phyloP scores from a whole-genome alignment of 257 asterid genomes.

The Thymus quinquecostatus region DNA sequence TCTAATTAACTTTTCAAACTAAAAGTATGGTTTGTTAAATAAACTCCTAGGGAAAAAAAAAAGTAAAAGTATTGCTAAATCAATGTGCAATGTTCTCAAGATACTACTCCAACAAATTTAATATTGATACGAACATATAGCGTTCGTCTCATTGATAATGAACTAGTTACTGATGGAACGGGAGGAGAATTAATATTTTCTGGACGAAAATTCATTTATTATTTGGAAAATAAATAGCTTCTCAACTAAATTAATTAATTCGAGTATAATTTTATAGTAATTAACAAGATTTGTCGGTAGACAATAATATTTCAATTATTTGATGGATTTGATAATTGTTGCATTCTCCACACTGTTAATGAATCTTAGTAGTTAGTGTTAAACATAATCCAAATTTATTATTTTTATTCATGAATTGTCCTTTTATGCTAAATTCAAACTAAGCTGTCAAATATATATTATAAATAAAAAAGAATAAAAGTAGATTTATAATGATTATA shows the following conservation, averaged over 20 bases:
- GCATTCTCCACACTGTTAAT: not conserved
- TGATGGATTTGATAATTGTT: not conserved
- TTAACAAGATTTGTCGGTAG: not conserved
- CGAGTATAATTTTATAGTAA: not conserved
- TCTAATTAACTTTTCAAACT: not conserved
- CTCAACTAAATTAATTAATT: not conserved
- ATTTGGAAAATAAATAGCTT: not conserved
- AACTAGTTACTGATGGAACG: no score
- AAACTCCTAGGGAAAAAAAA: no score
- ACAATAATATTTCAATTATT: conserved; percentile 25
- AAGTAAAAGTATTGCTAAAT: no score
- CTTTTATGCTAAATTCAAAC: conserved; percentile 17
- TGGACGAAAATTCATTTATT: no score
- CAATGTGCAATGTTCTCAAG: no score
- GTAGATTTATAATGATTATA: not conserved
- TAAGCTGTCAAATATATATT: conserved; percentile 7
- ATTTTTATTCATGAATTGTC: not conserved
- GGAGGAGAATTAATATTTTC: no score
- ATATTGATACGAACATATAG: no score
- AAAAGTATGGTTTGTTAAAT: no score
- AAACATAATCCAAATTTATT: not conserved
- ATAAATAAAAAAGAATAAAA: not conserved
- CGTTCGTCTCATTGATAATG: no score
- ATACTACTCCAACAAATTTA: no score
- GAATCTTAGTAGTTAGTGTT: conserved; percentile 16